phyloP scores from a whole-genome alignment of 345 rosid species.

The Aurinia saxatilis region DNA sequence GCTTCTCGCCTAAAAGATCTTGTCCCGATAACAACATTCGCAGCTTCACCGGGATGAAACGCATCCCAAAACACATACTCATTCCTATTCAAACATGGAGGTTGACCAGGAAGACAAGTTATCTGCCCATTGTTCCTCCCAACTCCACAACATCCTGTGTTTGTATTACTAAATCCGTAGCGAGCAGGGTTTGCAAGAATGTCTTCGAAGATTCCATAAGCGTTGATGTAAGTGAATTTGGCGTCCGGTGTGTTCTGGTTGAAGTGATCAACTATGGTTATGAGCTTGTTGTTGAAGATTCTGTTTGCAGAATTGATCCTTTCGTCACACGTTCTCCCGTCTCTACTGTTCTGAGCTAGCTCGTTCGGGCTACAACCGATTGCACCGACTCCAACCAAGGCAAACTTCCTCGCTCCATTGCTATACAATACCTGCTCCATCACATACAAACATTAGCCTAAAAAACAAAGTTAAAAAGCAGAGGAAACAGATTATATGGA shows the following conservation, averaged over 20 bases:
- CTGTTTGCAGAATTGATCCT: constrained; percentile 61
- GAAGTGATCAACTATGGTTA: constrained; percentile 50
- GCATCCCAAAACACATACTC: constrained; percentile 76
- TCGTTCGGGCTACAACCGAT: constrained; percentile 89
- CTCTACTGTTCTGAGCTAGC: constrained; percentile 62
- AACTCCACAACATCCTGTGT: constrained; percentile 66
- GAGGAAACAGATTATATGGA: neutral
- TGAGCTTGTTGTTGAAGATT: constrained; percentile 70
- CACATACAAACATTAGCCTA: neutral
- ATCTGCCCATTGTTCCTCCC: constrained; percentile 80
- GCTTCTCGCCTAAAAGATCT: constrained; percentile 49
- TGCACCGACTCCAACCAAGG: constrained; percentile 62
- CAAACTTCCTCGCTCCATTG: constrained; percentile 86
- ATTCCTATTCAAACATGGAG: constrained; percentile 50
- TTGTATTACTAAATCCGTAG: constrained; percentile 39
- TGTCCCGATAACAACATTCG: constrained; percentile 41
- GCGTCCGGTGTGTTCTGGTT: constrained; percentile 57
- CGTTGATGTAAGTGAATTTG: constrained; percentile 58
- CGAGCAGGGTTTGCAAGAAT: constrained; percentile 37
- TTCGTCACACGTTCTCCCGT: constrained; percentile 59
- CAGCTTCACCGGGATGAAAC: constrained; percentile 64
- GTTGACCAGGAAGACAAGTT: constrained; percentile 57
- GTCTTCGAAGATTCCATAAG: constrained; percentile 72
- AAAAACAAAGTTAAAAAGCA: neutral
- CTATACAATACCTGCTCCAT: constrained; percentile 48